Percentiles rank a stretch among this genome's conserved stretches.
phyloP scores from a whole-genome alignment of 2,329 filamentous ascomycete species.

The Waltergamsia citrina region DNA sequence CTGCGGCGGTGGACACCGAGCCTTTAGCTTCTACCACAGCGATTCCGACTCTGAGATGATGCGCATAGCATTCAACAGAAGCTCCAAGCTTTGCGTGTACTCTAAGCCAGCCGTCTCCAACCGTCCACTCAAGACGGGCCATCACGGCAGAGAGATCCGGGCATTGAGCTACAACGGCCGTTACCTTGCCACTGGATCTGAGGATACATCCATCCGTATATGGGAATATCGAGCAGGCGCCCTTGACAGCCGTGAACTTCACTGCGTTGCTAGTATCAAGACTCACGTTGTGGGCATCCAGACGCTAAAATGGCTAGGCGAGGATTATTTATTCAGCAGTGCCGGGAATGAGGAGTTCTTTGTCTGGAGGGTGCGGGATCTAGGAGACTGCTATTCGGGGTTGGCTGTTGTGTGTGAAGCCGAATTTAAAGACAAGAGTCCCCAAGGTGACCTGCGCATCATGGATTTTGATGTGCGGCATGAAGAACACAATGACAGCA shows the following conservation, averaged over 20 bases:
- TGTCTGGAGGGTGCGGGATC: slow-evolving; percentile 59
- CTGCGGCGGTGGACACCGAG: slow-evolving; percentile 78
- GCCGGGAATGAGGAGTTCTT: slow-evolving; percentile 85
- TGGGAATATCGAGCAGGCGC: slow-evolving; percentile 36
- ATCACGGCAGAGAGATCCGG: slow-evolving; percentile 78
- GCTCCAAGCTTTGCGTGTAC: slow-evolving; percentile 41
- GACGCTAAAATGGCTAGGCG: slow-evolving; percentile 62
- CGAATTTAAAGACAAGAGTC: slow-evolving; percentile 37
- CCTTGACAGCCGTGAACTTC: slow-evolving; percentile 13
- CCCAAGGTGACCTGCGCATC: slow-evolving; percentile 63
- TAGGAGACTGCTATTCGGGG: slow-evolving; percentile 37
- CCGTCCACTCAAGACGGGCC: slow-evolving; percentile 53
- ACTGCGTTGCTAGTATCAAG: slow-evolving; percentile 57
- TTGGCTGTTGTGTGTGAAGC: slow-evolving; percentile 50
- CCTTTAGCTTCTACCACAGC: slow-evolving; percentile 46
- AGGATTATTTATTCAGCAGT: slow-evolving; percentile 71
- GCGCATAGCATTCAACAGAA: slow-evolving; percentile 67
- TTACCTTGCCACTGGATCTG: slow-evolving; percentile 58
- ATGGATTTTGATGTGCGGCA: slow-evolving; percentile 66
- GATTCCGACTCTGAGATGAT: slow-evolving; percentile 20
- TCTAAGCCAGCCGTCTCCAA: slow-evolving; percentile 26
- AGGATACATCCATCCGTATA: slow-evolving; percentile 66
- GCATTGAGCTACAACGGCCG: slow-evolving; percentile 32
- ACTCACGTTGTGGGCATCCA: slow-evolving; percentile 80
- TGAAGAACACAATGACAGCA: slow-evolving; percentile 10